These are phyloP conservation scores for Solanum etuberosum DNA, from an alignment of 257 asterid genomes.

Conservation along the genomic window DNA sequence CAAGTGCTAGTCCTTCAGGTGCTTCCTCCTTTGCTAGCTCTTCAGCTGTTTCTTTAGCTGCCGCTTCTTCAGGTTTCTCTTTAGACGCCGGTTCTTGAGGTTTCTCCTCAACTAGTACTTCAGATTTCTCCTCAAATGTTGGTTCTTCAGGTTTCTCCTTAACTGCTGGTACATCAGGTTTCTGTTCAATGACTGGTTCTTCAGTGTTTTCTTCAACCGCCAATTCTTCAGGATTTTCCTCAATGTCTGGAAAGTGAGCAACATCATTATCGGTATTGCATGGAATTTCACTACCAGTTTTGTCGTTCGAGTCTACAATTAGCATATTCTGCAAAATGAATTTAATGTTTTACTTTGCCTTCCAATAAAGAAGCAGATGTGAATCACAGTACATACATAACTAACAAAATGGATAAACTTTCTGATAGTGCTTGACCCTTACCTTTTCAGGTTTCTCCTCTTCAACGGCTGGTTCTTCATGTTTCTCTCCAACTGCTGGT, in stretches of 20 bases:
- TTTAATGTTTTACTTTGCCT: background rate
- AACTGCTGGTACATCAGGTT: background rate
- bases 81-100: background rate
- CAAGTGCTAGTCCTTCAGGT: background rate
- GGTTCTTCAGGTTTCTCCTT: background rate
- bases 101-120: background rate
- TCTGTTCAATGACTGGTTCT: background rate
- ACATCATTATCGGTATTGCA: background rate
- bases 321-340: background rate
- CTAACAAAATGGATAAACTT: background rate
- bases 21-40: background rate
- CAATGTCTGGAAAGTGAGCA: background rate
- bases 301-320: background rate
- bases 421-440: background rate
- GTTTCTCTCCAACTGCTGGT: background rate
- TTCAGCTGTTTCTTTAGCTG: background rate
- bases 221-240: background rate
- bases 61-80: background rate
- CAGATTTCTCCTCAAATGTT: background rate
- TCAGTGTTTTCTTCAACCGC: background rate
- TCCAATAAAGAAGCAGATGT: background rate
- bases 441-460: background rate
- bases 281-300: background rate
- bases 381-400: background rate
- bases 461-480: background rate